Evolutionary conservation across 2,329 filamentous ascomycete species (phyloP).

Genomic region (Pseudocercospora fuligena): DNA sequence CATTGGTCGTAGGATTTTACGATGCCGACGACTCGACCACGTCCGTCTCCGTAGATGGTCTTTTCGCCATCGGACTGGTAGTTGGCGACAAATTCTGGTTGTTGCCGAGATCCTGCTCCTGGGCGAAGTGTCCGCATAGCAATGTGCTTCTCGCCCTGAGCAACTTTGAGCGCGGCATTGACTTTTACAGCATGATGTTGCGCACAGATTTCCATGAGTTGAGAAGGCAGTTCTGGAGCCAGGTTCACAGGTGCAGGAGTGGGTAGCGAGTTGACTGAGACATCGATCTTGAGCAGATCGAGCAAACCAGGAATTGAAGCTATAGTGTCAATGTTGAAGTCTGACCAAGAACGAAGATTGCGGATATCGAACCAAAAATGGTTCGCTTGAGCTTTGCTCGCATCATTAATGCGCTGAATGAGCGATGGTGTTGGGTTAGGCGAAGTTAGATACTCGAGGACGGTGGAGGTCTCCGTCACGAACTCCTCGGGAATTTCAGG

Average conservation of each 20-base stretch:
- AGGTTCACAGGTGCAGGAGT: constrained; percentile 64
- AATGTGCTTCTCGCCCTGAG: constrained; percentile 71
- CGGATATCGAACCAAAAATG: constrained; percentile 98
- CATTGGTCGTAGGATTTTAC: constrained; percentile 91
- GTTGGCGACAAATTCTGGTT: constrained; percentile 70
- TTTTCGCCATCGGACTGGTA: constrained; percentile 59
- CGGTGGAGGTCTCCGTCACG: constrained; percentile 62
- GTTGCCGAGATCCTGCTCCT: constrained; percentile 53
- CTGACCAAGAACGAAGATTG: constrained; percentile 80
- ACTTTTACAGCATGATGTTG: constrained; percentile 83
- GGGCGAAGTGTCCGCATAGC: constrained; percentile 48
- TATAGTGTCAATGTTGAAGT: constrained; percentile 76
- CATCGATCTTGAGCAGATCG: constrained; percentile 66
- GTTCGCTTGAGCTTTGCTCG: constrained; percentile 71
- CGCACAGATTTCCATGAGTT: constrained; percentile 75
- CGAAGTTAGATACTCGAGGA: constrained; percentile 77
- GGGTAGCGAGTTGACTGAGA: constrained; percentile 66
- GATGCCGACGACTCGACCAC: constrained; percentile 75
- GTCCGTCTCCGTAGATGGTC: constrained; percentile 52
- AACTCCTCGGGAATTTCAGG: constrained; percentile 40
- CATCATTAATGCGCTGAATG: constrained; percentile 74
- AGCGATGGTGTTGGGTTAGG: constrained; percentile 82
- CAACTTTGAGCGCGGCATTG: constrained; percentile 80
- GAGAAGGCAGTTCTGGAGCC: constrained; percentile 69
- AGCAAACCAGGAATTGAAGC: constrained; percentile 73